Evolutionary conservation across 345 rosid species (phyloP), one percentile per base, ranked within the genome.

Genomic region (Populus tremula): DNA sequence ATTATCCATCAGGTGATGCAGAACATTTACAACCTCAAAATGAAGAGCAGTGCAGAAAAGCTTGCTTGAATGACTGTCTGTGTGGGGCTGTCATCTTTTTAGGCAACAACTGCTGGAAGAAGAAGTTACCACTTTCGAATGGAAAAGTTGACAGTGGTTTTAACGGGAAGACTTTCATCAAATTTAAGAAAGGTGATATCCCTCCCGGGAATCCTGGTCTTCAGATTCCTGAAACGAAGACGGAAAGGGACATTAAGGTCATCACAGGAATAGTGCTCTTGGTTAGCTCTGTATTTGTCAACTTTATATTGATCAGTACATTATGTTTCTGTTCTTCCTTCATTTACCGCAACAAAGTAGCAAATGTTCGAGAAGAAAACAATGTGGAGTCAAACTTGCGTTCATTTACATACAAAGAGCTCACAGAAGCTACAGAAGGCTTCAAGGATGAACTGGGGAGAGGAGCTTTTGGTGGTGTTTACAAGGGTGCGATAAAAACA

Each of bases 361-460:
- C 31, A 29, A 12, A 17, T 35, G 20, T 29, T 11, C 7, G 13
- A 36, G 43, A 11, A 8, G 39, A 36, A 43, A 20, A 18, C 38
- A 11, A 33, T 43, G 27, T 68, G n/a, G 81, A 75, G 53, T 69
- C 78, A 29, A 85, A 81, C 64, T 72, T 87, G 66, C 77, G 70
- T 2, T 61, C 41, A 36, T 85, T 85, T 59, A 81, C 69, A 2
- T 87, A 75, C 73, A 79, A 67, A 33, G 85, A 87, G 76, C 83
- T 87, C 8, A 66, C 64, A 36, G 75, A 53, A 54, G 87, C 87
- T 33, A 83, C 90, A 59, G 38, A 67, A 25, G 77, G 78, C 6
- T 87, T 87, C 81, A 73, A 80, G 81, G 90, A 87, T 70, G 84
- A 87, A 27, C 76, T 87, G 3, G 76, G 83, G 41, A 76, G 78